Evolutionary conservation across 345 rosid species (phyloP).

Genomic region (Citrus reticulata): DNA sequence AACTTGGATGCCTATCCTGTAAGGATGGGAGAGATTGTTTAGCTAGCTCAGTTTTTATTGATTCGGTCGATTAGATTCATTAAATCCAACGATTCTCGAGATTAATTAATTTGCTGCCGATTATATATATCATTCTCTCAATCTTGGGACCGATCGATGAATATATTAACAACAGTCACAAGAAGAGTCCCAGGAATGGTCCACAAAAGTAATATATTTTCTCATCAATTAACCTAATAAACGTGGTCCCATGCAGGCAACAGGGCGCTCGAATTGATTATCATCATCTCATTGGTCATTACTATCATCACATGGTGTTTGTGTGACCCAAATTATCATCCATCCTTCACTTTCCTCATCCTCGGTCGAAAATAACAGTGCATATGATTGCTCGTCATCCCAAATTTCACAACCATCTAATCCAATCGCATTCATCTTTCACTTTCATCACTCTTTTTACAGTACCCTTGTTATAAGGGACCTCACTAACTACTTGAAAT

Average conservation of each 20-base stretch:
- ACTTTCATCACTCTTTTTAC: not conserved
- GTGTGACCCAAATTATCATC: not conserved
- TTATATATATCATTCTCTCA: not conserved
- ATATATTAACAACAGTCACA: not conserved
- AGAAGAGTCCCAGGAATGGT: not conserved
- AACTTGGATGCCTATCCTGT: not conserved
- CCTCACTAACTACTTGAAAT: not conserved
- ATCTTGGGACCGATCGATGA: not conserved
- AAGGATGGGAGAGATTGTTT: not conserved
- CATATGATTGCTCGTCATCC: not conserved
- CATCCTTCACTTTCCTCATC: not conserved
- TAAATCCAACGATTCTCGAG: not conserved
- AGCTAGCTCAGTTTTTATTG: not conserved
- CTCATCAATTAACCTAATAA: not conserved
- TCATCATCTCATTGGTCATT: not conserved
- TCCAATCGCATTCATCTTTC: not conserved
- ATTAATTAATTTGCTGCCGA: not conserved
- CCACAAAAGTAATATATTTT: not conserved
- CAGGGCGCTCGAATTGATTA: not conserved
- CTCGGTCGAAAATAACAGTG: not conserved
- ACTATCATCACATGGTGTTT: not conserved
- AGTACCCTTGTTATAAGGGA: not conserved
- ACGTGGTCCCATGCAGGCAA: constrained; percentile 3
- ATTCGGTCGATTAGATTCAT: not conserved
- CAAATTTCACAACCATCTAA: not conserved